Percentiles rank a stretch among this genome's conserved stretches.
Conservation (phyloP, 257 asterid species). For the Craterostigma plantagineum region DNA sequence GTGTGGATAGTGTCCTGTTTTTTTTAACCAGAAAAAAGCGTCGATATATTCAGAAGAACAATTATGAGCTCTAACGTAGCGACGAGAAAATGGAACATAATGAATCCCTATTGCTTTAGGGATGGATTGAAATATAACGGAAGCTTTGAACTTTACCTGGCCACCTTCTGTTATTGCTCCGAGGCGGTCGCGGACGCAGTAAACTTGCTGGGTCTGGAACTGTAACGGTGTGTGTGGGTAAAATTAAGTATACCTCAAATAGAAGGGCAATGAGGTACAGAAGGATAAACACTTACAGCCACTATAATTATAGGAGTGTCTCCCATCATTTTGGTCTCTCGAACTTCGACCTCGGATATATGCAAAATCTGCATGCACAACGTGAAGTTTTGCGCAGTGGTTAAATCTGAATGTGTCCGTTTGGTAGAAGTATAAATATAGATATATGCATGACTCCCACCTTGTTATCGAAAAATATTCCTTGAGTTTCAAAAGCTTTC, state of each 20-base stretch:
- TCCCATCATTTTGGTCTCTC: constrained; percentile 93
- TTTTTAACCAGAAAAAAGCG: too few relatives aligned
- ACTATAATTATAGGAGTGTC: constrained; percentile 80
- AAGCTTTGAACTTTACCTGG: constrained; percentile 27
- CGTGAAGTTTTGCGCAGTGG: too few relatives aligned
- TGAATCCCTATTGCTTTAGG: neutral
- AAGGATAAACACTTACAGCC: constrained; percentile 24
- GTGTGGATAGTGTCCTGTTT: constrained; percentile 87
- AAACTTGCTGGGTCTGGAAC: constrained; percentile 95
- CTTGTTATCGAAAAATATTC: constrained; percentile 67
- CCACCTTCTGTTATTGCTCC: constrained; percentile 85
- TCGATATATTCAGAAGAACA: too few relatives aligned
- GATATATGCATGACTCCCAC: constrained; percentile 26
- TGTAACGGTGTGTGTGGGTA: constrained; percentile 17
- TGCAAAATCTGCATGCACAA: constrained; percentile 62
- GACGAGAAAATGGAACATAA: neutral
- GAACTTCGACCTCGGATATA: constrained; percentile 74
- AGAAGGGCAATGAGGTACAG: neutral
- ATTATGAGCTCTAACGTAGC: too few relatives aligned
- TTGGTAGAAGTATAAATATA: too few relatives aligned
- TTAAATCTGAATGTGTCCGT: too few relatives aligned
- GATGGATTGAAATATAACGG: neutral
- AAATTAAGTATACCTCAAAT: too few relatives aligned
- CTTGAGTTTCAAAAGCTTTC: constrained; percentile 57
- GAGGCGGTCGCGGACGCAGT: constrained; percentile 65